These are phyloP conservation scores for Tetrahymena malaccensis DNA, from an alignment of 73 alveolate species.

Conservation along the genomic window DNA sequence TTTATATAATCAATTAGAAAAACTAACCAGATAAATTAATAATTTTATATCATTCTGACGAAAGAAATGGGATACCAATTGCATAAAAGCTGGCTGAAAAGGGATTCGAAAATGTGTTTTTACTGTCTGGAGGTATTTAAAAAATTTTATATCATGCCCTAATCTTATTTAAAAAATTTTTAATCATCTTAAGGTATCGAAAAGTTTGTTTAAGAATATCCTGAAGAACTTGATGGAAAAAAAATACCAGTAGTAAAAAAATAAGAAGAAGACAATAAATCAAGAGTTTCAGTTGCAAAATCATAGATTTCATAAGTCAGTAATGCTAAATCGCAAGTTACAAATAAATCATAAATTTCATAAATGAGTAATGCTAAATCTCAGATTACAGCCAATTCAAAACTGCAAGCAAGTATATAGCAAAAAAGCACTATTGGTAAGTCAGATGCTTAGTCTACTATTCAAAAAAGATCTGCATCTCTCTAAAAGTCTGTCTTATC, in stretches of 20 bases:
- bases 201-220: not conserved
- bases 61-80: slow-evolving; percentile 66
- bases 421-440: not conserved
- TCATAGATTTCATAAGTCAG: not conserved
- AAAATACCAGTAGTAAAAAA: not conserved
- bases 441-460: not conserved
- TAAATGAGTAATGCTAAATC: not conserved
- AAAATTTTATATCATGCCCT: not conserved
- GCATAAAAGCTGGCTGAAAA: slow-evolving; percentile 64
- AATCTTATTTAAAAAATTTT: not conserved
- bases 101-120: slow-evolving; percentile 77
- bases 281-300: not conserved
- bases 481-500: not conserved
- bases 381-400: not conserved
- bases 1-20: slow-evolving; percentile 11
- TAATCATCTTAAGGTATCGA: not conserved
- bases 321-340: not conserved
- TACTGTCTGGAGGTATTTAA: slow-evolving; percentile 78
- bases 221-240: not conserved
- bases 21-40: slow-evolving; percentile 74
- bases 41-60: slow-evolving; percentile 71
- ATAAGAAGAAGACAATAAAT: not conserved
- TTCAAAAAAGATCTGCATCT: not conserved
- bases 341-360: not conserved
- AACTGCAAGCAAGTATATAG: not conserved